Conservation (phyloP, 257 asterid species). For the Fraxinus anomala region DNA sequence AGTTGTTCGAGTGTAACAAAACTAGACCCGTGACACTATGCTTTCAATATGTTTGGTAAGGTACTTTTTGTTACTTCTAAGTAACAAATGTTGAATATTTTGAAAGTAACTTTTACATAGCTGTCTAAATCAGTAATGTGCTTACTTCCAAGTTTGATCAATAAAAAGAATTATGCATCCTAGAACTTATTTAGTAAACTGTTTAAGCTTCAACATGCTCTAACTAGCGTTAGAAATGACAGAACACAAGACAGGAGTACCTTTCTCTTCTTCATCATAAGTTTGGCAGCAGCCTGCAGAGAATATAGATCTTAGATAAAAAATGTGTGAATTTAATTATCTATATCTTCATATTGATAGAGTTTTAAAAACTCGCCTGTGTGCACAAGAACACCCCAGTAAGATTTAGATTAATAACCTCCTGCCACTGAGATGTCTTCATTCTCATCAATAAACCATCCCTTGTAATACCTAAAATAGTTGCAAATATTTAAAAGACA, state of each 20-base stretch:
- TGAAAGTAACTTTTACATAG: neutral
- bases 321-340: conserved; percentile 15
- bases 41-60: neutral
- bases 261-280: conserved; percentile 98
- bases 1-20: no score
- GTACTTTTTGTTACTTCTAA: neutral
- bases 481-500: conserved; percentile 11
- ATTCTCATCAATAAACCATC: conserved; percentile 95
- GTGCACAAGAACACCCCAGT: conserved; percentile 92
- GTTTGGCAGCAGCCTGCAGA: conserved; percentile 89
- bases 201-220: neutral
- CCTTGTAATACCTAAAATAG: conserved; percentile 78
- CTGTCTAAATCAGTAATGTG: neutral
- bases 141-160: neutral
- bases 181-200: neutral
- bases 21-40: neutral
- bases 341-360: conserved; percentile 4
- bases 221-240: neutral
- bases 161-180: neutral
- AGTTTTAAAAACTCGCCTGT: conserved; percentile 52
- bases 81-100: neutral
- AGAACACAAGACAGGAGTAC: conserved; percentile 34
- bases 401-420: conserved; percentile 90
- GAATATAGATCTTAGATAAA: conserved; percentile 29
- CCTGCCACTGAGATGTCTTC: conserved; percentile 93